Evolutionary conservation across 495 filamentous ascomycete genomes (phyloP).

Genomic region (Bombardia bombarda): DNA sequence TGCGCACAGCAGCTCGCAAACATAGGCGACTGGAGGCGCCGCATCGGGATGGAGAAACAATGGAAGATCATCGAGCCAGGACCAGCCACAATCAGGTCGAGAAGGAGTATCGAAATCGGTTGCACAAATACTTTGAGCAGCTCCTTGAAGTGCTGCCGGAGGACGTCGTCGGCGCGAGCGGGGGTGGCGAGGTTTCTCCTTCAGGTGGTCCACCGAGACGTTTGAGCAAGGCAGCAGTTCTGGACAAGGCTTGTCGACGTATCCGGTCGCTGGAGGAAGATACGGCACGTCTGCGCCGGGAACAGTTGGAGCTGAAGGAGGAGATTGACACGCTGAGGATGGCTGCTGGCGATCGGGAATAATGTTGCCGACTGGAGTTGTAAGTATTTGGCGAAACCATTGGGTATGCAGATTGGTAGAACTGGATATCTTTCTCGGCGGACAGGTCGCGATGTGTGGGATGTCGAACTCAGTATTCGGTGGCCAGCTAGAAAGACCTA

Average conservation of each 20-base stretch:
- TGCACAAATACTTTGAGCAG: constrained; percentile 10
- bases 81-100: constrained; percentile 13
- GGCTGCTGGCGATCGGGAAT: too few relatives aligned
- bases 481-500: too few relatives aligned
- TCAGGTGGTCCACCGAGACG: neutral
- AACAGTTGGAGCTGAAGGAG: neutral
- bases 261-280: constrained; percentile 4
- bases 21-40: neutral
- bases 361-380: too few relatives aligned
- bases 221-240: constrained; percentile 14
- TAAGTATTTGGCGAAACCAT: too few relatives aligned
- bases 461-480: too few relatives aligned
- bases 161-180: neutral
- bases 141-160: constrained; percentile 11
- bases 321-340: too few relatives aligned
- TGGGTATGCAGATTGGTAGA: too few relatives aligned
- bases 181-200: neutral
- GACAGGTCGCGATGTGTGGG: too few relatives aligned
- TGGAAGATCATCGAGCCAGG: constrained; percentile 5
- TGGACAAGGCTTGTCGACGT: constrained; percentile 5
- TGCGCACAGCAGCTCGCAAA: constrained; percentile 12
- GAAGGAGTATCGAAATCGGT: constrained; percentile 13
- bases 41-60: constrained; percentile 9
- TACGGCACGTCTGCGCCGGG: neutral
- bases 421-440: too few relatives aligned